Percentiles rank a stretch among this genome's conserved stretches.
These are phyloP conservation scores for Dimocarpus longan DNA, from an alignment of 345 rosid genomes.

Conservation along the genomic window DNA sequence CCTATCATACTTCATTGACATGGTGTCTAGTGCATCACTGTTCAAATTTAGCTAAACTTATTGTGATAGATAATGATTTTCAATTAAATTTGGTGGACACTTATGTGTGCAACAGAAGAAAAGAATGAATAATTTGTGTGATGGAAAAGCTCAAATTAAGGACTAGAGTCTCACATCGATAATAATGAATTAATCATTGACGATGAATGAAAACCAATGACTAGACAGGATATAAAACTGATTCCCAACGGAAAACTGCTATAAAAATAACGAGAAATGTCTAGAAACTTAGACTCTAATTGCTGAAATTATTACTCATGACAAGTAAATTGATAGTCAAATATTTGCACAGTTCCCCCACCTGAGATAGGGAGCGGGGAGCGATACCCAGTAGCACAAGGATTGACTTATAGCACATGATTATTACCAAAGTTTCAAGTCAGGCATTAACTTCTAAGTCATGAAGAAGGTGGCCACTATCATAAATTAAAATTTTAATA, in stretches of 20 bases:
- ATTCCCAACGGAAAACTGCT: neutral
- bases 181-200: neutral
- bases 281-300: neutral
- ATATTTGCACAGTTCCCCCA: neutral
- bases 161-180: neutral
- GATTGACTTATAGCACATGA: neutral
- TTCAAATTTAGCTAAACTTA: no score
- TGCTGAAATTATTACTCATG: neutral
- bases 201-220: neutral
- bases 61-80: no score
- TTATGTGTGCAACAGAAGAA: neutral
- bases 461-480: neutral
- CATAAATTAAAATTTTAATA: neutral
- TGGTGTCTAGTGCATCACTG: no score
- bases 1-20: no score
- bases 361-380: neutral
- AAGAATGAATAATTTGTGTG: neutral
- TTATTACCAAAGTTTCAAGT: neutral
- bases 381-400: neutral
- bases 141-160: neutral
- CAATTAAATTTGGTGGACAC: no score
- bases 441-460: neutral
- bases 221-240: neutral
- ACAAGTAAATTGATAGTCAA: neutral
- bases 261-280: neutral